These are phyloP conservation scores for Carex cristatella DNA, from an alignment of 176 grass and related monocot species.

Conservation along the genomic window DNA sequence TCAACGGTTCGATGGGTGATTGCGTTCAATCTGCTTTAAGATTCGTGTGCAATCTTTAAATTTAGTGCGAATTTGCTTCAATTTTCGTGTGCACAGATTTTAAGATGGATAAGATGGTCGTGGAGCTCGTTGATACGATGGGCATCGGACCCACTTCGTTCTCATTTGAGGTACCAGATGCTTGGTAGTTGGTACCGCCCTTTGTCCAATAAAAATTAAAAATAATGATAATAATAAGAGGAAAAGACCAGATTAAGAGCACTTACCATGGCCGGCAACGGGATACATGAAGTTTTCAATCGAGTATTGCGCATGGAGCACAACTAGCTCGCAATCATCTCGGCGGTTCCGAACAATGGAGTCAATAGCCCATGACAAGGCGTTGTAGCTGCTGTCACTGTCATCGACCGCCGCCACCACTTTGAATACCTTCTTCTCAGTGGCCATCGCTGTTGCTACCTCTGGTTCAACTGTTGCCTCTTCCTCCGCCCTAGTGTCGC, in stretches of 20 bases:
- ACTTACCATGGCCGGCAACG: conserved; percentile 47
- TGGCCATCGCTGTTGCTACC: not conserved
- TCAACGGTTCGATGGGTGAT: no score
- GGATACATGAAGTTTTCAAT: conserved; percentile 54
- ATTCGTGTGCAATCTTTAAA: no score
- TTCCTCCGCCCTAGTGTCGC: conserved; percentile 8
- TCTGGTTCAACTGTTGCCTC: not conserved
- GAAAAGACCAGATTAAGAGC: not conserved
- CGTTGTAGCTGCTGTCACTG: conserved; percentile 66
- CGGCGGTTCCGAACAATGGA: conserved; percentile 26
- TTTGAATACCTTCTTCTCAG: conserved; percentile 29
- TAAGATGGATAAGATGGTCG: no score
- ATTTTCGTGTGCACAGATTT: no score
- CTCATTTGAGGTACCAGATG: no score
- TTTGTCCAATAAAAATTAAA: no score
- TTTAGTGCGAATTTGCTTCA: no score
- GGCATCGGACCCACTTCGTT: no score
- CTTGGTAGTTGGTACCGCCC: no score
- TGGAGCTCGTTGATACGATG: no score
- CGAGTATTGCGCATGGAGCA: conserved; percentile 58
- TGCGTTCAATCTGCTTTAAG: no score
- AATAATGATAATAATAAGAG: no score
- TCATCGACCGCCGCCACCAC: conserved; percentile 68
- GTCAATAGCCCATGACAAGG: conserved; percentile 69
- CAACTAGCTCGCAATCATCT: conserved; percentile 31